Base-by-base conservation (phyloP, 495 filamentous ascomycete genomes). In the Penicillium pulvis region DNA sequence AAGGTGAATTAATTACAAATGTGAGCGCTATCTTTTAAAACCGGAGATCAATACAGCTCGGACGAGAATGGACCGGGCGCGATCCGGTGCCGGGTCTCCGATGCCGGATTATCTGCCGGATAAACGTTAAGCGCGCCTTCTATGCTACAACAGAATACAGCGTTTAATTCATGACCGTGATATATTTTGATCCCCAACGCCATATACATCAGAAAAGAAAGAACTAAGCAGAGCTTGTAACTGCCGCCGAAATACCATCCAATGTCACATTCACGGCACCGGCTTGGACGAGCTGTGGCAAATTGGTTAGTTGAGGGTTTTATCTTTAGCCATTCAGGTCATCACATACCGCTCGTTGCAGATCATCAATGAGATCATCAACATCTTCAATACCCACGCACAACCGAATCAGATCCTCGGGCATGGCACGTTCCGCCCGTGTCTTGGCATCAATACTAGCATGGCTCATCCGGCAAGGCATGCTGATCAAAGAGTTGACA, bases 401-500 rank as follows among this genome's bases (percentile, higher is more conserved):
- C 58, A 98, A 73, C 54, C 94, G 79, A 57, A 98, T 97, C 44
- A 98, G 85, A 74, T 98, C 94, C 75, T 98, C 94, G 17, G 94
- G 94, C 84, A 98, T 87, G 51, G 88, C 85, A 62, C 94, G 82
- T 76, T 98, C 93, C 68, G 83, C 77, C 64, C 94, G 81, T 56
- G 93, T 97, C 80, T 94, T 93, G 58, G 89, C 90, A 72, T 98
- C 95, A 71, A 98, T 98, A 69, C 92, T 97, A 20, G 94, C 94
- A 78, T 98, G 94, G 74, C 95, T 98, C 94, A 98, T 98, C 58
- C 90, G 91, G 67, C 94, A 98, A 11, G 94, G 94, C 94, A 98
- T 96, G 75, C 92, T 96, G 73, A 98, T 98, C 74, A 98, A 72
- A 75, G 90, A 94, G 75, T 98, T 98, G 45, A 98, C 95, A 73